Base-by-base conservation (phyloP, 768 basidiomycete species). In the Chalciporus piperatus region DNA sequence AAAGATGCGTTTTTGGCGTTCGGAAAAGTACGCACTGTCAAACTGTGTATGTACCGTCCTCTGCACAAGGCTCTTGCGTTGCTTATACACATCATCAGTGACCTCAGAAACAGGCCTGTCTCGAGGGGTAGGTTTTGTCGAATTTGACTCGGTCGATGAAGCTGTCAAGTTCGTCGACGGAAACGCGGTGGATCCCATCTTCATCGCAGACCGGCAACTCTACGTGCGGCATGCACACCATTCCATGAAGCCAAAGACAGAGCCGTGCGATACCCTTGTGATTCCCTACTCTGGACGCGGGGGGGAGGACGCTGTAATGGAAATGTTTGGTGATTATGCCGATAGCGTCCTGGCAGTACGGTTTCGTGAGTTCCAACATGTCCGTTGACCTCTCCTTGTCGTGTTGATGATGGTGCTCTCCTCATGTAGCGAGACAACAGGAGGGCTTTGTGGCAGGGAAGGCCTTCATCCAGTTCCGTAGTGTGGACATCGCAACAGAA, bases 391-490 rank as follows among this genome's bases (percentile, higher is more conserved):
- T 10, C 23, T 30, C 6, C 13, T 37, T 41, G 17, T 28, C 16
- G 11, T 47, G 20, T 51, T 53, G 13, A 51, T 2, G 17, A 19
- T 1, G 8, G 12, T 27, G 17, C 37, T 43, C 42, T 76, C 28
- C 11, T 32, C 11, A 71, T 72, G 54, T 72, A 69, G 63, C 47
- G 53, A 60, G 66, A 52, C 63, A 50, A n/a, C 52, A 66, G 20
- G 71, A 64, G 0, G 70, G 72, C 23, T 59, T 59, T 14, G 50
- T 51, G 10, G 61, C 50, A n/a, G 65, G 67, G 6, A 66, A 57
- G 4, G 81, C 77, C 22, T 86, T 83, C 67, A 61, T 87, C 49
- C 74, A 82, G 53, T 85, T 87, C 62, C 67, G 55, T 42, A 58
- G 63, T 49, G 64, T 74, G 43, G 69, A 77, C n/a, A 51, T 64